phyloP scores from a whole-genome alignment of 495 filamentous ascomycete genomes.

The Penicillium antarcticum region DNA sequence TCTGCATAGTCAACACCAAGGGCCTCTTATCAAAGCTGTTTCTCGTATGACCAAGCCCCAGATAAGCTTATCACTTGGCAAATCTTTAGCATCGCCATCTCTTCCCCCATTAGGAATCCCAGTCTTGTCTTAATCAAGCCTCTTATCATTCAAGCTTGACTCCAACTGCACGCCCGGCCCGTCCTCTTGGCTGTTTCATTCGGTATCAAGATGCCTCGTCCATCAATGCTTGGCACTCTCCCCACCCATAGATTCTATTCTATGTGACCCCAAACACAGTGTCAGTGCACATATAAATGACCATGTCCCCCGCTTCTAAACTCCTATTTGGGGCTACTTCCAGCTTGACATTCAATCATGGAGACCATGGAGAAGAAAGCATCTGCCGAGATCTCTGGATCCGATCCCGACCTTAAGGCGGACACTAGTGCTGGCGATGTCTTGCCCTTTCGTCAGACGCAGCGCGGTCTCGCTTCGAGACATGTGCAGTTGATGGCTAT shows the following conservation, averaged over 20 bases:
- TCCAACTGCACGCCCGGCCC: slow-evolving; percentile 4
- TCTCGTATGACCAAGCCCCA: background rate
- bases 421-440: slow-evolving; percentile 19
- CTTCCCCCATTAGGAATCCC: slow-evolving; percentile 24
- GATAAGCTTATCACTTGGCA: slow-evolving; percentile 34
- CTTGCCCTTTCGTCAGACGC: slow-evolving; percentile 28
- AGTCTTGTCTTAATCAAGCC: slow-evolving; percentile 1
- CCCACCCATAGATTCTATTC: slow-evolving; percentile 6
- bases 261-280: slow-evolving; percentile 1
- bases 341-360: slow-evolving; percentile 6
- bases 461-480: slow-evolving; percentile 58
- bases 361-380: slow-evolving; percentile 25
- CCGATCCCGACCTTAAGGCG: slow-evolving; percentile 9
- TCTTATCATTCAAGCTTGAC: slow-evolving; percentile 14
- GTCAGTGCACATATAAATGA: slow-evolving; percentile 14
- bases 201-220: background rate
- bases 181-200: background rate
- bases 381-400: slow-evolving; percentile 3
- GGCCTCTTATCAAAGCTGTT: background rate
- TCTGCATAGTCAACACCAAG: background rate
- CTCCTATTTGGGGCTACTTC: background rate
- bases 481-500: slow-evolving; percentile 70
- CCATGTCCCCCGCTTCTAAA: slow-evolving; percentile 7
- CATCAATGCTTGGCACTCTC: slow-evolving; percentile 10
- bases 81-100: slow-evolving; percentile 26